Base-by-base conservation (phyloP, 352 stramenopile species). In the Phytophthora hibernalis region DNA sequence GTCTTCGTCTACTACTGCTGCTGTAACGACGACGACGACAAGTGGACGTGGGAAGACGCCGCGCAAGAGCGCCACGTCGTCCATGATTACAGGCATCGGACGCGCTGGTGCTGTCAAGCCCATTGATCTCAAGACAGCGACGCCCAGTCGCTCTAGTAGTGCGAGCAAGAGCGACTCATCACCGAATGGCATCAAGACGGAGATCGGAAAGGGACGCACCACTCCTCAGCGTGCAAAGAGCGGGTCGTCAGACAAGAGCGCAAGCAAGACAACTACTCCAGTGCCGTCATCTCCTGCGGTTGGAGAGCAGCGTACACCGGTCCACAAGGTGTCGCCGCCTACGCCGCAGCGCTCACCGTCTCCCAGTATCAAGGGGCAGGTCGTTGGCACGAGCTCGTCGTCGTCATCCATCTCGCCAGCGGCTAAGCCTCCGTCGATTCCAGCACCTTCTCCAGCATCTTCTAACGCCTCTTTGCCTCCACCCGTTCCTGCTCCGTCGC, bases 61-160 rank as follows among this genome's bases (percentile, higher is more conserved):
- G 2, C 88, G 90, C 45, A 94, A 93, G 61, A 88, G 70, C 47
- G 72, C 77, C 6, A 79, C 79, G 18, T 57, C 81, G 15, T 82
- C 76, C 2, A 59, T 89, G 22, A 87, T 94, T 52, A 77, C 83
- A 50, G 83, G 84, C 54, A 95, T 93, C 57, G 84, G 87, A 20
- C 83, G 85, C 18, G 80, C 87, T 20, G 81, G 83, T 12, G 80
- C 80, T 2, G 83, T 92, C 7, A 95, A 95, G 61, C 79, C 87
- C 3, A 82, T 92, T 45, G 87, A 95, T 47, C 74, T 95, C 31
- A 95, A 95, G 80, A 81, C 77, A n/a, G 89, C 83, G 10, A 78
- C 78, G 9, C 74, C 83, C 3, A 90, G 72, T 74, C 77, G 79
- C 10, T 77, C 79, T 9, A 80, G 71, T 31, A 79, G 68, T 22